A percentile compares a stretch with the other conserved stretches of the same genome.
Conservation (phyloP, 257 asterid genomes). For the Coffea eugenioides region DNA sequence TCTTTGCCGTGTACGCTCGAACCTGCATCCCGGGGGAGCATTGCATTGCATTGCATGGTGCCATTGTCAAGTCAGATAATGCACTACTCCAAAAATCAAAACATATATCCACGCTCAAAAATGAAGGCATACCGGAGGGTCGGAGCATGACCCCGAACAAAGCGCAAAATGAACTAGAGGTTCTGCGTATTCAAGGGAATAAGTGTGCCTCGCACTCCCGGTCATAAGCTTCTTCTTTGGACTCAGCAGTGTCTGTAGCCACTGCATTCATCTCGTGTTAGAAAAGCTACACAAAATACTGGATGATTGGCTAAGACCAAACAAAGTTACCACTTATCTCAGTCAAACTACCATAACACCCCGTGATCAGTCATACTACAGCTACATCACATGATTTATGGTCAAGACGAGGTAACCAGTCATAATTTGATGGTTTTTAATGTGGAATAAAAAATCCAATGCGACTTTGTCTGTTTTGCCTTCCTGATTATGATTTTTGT, state of each 20-base stretch:
- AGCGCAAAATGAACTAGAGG: conserved; percentile 90
- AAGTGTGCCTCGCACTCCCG: conserved; percentile 48
- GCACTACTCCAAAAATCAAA: not conserved
- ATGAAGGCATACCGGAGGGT: conserved; percentile 60
- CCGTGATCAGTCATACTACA: not conserved
- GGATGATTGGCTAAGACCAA: not conserved
- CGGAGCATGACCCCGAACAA: conserved; percentile 73
- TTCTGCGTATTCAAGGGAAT: conserved; percentile 78
- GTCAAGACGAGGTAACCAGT: not conserved
- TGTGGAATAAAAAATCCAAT: not conserved
- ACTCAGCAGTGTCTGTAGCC: conserved; percentile 72
- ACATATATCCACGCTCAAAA: not conserved
- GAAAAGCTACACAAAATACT: conserved; percentile 5
- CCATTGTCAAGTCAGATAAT: not conserved
- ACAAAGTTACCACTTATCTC: not conserved
- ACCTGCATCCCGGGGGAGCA: conserved; percentile 45
- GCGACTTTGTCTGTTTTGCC: not conserved
- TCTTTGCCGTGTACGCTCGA: conserved; percentile 57
- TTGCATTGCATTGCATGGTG: not conserved
- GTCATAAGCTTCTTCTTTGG: conserved; percentile 68
- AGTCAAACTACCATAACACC: not conserved
- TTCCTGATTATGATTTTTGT: not conserved
- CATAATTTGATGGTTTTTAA: not conserved
- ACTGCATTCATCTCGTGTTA: conserved; percentile 47
- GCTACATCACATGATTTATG: not conserved